Conservation (phyloP, 2,329 filamentous ascomycete genomes). For the Sphaerulina populicola region DNA sequence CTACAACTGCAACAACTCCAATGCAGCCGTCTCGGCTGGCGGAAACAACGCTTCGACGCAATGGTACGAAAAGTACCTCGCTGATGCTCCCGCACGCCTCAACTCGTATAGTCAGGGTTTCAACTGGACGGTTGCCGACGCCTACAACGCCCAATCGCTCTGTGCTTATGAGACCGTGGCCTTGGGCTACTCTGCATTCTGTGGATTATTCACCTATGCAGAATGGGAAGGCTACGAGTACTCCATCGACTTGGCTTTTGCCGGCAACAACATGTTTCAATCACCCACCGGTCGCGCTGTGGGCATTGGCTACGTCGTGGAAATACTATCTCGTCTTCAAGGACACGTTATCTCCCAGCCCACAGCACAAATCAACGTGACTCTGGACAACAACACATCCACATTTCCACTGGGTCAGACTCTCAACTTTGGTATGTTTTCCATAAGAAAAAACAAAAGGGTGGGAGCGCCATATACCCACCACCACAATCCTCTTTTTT, state of each 20-base stretch:
- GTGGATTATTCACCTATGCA: constrained; percentile 63
- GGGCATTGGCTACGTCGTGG: constrained; percentile 66
- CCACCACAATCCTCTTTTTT: background rate
- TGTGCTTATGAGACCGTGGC: constrained; percentile 74
- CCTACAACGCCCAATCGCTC: constrained; percentile 60
- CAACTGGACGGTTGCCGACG: constrained; percentile 56
- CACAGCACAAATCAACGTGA: constrained; percentile 51
- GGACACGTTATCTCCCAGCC: constrained; percentile 47
- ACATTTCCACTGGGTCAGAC: constrained; percentile 68
- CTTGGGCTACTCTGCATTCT: constrained; percentile 66
- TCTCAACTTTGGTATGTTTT: constrained; percentile 59
- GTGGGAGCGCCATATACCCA: too few relatives aligned
- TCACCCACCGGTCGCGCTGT: constrained; percentile 60
- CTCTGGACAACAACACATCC: constrained; percentile 56
- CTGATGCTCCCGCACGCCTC: constrained; percentile 55
- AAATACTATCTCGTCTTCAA: constrained; percentile 61
- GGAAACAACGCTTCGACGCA: constrained; percentile 48
- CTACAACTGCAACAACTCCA: constrained; percentile 57
- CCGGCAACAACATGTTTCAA: constrained; percentile 53
- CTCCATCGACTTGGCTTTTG: constrained; percentile 57
- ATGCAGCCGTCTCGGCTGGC: constrained; percentile 39
- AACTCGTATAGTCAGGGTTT: constrained; percentile 34
- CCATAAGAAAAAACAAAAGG: too few relatives aligned
- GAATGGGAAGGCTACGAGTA: constrained; percentile 66
- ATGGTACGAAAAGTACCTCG: constrained; percentile 60